Base-by-base conservation (phyloP, 2,329 filamentous ascomycete species). In the Ilyonectria mors-panacis region DNA sequence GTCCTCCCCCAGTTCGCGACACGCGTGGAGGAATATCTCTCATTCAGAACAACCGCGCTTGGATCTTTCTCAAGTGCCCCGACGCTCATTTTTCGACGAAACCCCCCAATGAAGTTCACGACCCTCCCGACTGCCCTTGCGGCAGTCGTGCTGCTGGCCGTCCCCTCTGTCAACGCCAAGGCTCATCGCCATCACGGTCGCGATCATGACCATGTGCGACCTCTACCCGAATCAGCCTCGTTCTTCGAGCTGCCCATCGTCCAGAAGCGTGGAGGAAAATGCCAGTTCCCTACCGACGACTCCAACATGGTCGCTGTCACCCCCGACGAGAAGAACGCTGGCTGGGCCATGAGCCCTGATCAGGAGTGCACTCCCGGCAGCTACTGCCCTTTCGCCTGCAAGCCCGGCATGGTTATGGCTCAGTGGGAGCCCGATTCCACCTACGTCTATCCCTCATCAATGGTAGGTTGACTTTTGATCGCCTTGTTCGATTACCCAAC, bases 341-440 rank as follows among this genome's bases (percentile, higher is more conserved):
- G 93, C 68, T 95, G 93, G 90, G 93, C 93, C 47, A 90, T 95
- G 88, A 92, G 91, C 75, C 92, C 93, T 4, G 90, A 95, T 78
- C 88, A 92, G 77, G 78, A 87, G 60, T 95, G 93, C 79, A 84
- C 83, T 65, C 86, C 89, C 5, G 92, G 89, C 65, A 87, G 79
- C 71, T 94, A 92, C 80, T 95, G 93, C 77, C 93, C 93, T 2
- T 91, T 93, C 78, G 93, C 93, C 59, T 95, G 93, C 78, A 91
- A 91, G 66, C 79, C 92, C 0, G 93, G 93, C 66, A 88, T 93
- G 83, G 88, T 95, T 30, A 93, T 92, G 85, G 88, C 90, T 69
- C 93, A 95, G 79, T 95, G 93, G 93, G 89, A 94, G 76, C 90
- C 91, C 0, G 80, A 85, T 65, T 92, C 92, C 4, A 89, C 85